Conservation (phyloP, 2,329 filamentous ascomycete genomes). For the Coniosporium tulheliwenetii region DNA sequence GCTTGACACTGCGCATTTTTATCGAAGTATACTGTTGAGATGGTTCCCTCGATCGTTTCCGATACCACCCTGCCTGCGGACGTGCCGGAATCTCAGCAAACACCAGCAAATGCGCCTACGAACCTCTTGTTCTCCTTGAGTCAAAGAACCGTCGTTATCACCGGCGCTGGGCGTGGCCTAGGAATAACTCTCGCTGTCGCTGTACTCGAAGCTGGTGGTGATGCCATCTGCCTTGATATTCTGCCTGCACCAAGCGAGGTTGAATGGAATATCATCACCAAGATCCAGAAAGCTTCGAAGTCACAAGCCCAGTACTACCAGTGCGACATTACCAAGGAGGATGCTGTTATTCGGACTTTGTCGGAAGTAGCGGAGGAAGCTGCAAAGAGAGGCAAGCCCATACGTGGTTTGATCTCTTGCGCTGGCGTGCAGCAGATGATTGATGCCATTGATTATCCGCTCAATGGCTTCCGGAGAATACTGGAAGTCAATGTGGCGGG, state of each 20-base stretch:
- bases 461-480: slow-evolving; percentile 17
- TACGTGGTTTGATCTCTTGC: slow-evolving; percentile 41
- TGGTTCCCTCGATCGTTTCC: too few relatives aligned
- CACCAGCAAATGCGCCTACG: too few relatives aligned
- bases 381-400: slow-evolving; percentile 2
- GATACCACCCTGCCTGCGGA: too few relatives aligned
- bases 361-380: slow-evolving; percentile 44
- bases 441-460: slow-evolving; percentile 17
- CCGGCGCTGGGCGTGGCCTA: slow-evolving; percentile 60
- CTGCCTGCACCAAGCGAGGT: slow-evolving; percentile 65
- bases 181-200: slow-evolving; percentile 68
- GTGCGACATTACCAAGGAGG: slow-evolving; percentile 59
- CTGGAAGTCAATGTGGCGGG: slow-evolving; percentile 22
- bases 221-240: slow-evolving; percentile 47
- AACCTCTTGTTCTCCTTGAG: slow-evolving; percentile 40
- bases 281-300: slow-evolving; percentile 56
- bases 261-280: slow-evolving; percentile 52
- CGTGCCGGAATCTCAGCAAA: too few relatives aligned
- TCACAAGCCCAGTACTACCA: slow-evolving; percentile 63
- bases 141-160: slow-evolving; percentile 57
- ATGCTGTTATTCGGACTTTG: slow-evolving; percentile 54
- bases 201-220: slow-evolving; percentile 59
- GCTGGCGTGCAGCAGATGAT: slow-evolving; percentile 2
- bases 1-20: too few relatives aligned
- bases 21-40: too few relatives aligned